Evolutionary conservation across 2,329 filamentous ascomycete species (phyloP).

Genomic region (Mycosphaerella arachidis): DNA sequence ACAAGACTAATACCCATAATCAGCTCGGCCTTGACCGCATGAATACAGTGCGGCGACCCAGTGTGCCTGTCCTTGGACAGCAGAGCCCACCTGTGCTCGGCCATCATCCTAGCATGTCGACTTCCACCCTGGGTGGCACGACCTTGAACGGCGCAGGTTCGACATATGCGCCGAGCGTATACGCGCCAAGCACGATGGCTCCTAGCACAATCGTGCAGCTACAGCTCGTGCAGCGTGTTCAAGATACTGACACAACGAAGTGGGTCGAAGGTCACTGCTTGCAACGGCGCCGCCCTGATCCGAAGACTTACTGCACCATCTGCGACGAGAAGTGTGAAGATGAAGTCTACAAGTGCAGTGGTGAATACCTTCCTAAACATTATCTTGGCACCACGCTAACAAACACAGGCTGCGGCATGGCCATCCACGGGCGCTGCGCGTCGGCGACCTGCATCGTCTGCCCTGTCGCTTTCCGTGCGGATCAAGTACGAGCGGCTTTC

Average conservation of each 20-base stretch:
- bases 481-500: constrained; percentile 64
- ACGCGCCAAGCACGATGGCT: constrained; percentile 79
- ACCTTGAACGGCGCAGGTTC: constrained; percentile 27
- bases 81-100: constrained; percentile 49
- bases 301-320: constrained; percentile 60
- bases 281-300: constrained; percentile 59
- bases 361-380: constrained; percentile 34
- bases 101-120: constrained; percentile 61
- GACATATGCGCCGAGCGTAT: constrained; percentile 72
- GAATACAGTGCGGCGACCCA: constrained; percentile 58
- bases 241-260: constrained; percentile 71
- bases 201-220: constrained; percentile 84
- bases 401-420: constrained; percentile 50
- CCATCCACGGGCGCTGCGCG: constrained; percentile 56
- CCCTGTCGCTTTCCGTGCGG: constrained; percentile 59
- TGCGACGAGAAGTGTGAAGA: constrained; percentile 73
- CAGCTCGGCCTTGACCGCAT: constrained; percentile 72
- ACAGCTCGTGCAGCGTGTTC: constrained; percentile 73
- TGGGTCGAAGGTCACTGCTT: constrained; percentile 86
- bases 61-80: constrained; percentile 51
- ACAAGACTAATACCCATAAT: constrained; percentile 30
- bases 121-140: constrained; percentile 53
- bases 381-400: constrained; percentile 14
- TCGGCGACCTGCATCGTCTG: constrained; percentile 60
- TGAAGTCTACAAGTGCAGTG: constrained; percentile 67